Base-by-base conservation (phyloP, 2,329 filamentous ascomycete genomes). In the Venturia pyrina region DNA sequence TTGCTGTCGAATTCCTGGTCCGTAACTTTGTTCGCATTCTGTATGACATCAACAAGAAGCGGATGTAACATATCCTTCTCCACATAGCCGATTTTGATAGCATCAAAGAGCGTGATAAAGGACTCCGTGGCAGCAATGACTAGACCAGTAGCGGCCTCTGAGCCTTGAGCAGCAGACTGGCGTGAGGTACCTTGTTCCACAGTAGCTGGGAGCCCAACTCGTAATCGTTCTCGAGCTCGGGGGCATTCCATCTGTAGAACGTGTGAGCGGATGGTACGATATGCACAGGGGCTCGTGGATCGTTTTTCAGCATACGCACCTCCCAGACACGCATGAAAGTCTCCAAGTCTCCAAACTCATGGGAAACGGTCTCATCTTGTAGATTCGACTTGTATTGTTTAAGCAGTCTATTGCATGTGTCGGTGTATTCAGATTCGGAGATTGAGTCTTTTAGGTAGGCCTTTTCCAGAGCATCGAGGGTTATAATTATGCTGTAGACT, bases 1-100 rank as follows among this genome's bases (percentile, higher is more conserved):
- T 96, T 88, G 74, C 89, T 93, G 70, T 98, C 93, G 75, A 99
- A 99, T 72, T 98, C 93, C 68, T 88, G 86, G 75, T 96, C 92
- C 3, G 93, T 97, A 69, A 99, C 95, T 73, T 96, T 95, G 78
- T 98, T 98, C 69, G 97, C 93, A 2, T 91, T 93, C 73, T 97
- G 93, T 68, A 99, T 99, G 21, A 97, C 91, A 71, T 98, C 95
- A 1, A 93, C 93, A 1, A 99, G 83, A 24, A 99, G 81, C 3
- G 95, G 95, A 74, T 99, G 96, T n/a, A 99, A 81, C 69, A 95
- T 92, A 76, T 98, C 93, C 74, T 99, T 99, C 61, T 93, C 93
- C 13, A 96, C 82, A 72, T 98, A 86, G 57, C 93, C 93, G 65
- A 99, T 86, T 74, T 93, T 93, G 71, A 99, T 84, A 19, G 95